Conservation (phyloP, 345 rosid species). For the Brassica incana region DNA sequence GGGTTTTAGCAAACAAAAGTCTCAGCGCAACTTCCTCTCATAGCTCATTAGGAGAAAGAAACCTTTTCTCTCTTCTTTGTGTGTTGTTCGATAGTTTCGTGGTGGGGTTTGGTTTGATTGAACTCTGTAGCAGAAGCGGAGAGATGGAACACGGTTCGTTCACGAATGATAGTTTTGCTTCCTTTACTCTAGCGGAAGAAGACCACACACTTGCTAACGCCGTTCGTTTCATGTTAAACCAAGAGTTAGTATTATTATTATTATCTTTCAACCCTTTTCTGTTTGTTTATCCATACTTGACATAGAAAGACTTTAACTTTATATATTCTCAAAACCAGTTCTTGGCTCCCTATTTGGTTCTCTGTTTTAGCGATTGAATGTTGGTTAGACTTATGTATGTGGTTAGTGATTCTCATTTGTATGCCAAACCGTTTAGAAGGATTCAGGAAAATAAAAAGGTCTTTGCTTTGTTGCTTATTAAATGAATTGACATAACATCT, state of each 20-base stretch:
- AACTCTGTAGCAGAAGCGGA: background rate
- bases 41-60: background rate
- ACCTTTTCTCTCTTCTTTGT: background rate
- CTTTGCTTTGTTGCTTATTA: background rate
- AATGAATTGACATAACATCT: too few species aligned
- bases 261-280: too few species aligned
- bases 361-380: background rate
- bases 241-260: conserved; percentile 59
- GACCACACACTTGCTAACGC: conserved; percentile 90
- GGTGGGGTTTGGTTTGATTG: background rate
- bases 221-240: conserved; percentile 79
- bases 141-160: conserved; percentile 76
- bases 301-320: background rate
- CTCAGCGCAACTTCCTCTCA: background rate
- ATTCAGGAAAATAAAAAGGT: too few species aligned
- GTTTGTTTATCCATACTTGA: too few species aligned
- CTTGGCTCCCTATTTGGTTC: background rate
- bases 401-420: background rate
- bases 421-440: background rate
- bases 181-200: conserved; percentile 71
- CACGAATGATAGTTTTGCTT: conserved; percentile 53
- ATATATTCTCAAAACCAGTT: background rate
- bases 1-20: conserved; percentile 30
- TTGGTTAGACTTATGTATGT: background rate
- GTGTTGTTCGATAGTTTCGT: background rate